Evolutionary conservation across 1,139 yeast genomes (phyloP), one percentile per base, ranked within the genome.

Genomic region (Candida pseudoviswanathii): DNA sequence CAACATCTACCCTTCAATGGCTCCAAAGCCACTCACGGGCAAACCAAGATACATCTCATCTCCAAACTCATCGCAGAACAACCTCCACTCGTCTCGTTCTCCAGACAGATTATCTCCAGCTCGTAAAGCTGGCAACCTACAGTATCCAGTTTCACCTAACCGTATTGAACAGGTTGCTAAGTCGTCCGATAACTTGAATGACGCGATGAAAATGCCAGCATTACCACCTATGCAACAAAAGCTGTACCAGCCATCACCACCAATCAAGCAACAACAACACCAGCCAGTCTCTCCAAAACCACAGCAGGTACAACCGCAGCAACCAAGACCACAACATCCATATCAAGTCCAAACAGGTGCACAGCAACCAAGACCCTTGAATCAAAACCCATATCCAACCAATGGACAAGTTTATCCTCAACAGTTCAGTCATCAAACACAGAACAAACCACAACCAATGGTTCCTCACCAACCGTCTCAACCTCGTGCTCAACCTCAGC

Each of bases 21-120:
- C 41, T 7, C 50, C 54, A 3, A 50, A 53, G 37, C 57, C 57
- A 26, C 22, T 58, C 24, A 54, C 58, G 3, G 36, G 57, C n/a
- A 49, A 59, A 51, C 77, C 77, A 11, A 62, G 67, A 48, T 67
- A 64, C 44, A 73, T 72, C 38, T 59, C 66, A 6, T 68, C 75
- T 10, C 78, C 77, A 16, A 71, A 68, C 52, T 58, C 60, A 33
- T 59, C 71, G 5, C 77, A 71, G 53, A 71, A 71, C 51, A 65
- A 63, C 39, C 29, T 58, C 1, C 49, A 54, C 8, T 61, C 16
- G 16, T 61, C 59, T 41, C 39, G 27, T 27, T 49, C 54, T 16
- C 52, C 53, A 5, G 54, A 46, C 7, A 46, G 43, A 36, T 16
- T 21, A n/a, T 10, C 46, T 9, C 39, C 50, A 16, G 45, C 45